Evolutionary conservation across 1,284 basidiomycete genomes (phyloP).

Genomic region (Microbotryum violaceum): DNA sequence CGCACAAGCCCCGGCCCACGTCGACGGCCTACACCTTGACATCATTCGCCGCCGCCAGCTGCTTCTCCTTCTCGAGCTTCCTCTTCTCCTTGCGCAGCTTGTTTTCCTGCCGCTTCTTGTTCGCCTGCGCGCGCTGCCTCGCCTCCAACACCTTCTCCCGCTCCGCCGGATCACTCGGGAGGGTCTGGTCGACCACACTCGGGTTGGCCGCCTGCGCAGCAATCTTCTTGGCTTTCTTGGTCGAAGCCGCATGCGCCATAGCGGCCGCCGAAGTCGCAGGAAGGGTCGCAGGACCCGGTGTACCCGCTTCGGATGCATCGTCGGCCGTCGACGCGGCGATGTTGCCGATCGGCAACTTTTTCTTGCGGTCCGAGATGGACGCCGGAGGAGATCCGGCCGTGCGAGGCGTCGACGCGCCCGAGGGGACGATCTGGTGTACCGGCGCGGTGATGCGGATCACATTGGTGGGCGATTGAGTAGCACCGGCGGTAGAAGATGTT

Average conservation of each 20-base stretch:
- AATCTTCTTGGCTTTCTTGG: slow-evolving; percentile 21
- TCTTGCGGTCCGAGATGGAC: slow-evolving; percentile 8
- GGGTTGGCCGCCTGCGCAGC: not conserved
- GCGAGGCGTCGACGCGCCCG: not conserved
- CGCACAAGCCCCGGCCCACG: not conserved
- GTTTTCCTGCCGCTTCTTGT: slow-evolving; percentile 3
- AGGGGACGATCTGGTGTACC: not conserved
- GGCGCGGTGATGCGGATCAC: slow-evolving; percentile 17
- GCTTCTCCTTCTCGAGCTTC: slow-evolving; percentile 16
- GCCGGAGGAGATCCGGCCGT: slow-evolving; percentile 1
- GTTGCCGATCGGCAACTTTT: not conserved
- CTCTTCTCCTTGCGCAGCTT: slow-evolving; percentile 1
- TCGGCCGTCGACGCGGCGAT: slow-evolving; percentile 3
- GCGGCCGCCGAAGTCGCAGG: not conserved
- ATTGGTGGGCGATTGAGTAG: slow-evolving; percentile 19
- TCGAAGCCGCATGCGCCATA: slow-evolving; percentile 1
- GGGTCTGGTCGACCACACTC: not conserved
- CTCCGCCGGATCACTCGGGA: slow-evolving; percentile 8
- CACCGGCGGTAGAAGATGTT: not conserved
- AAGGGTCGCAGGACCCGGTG: not conserved
- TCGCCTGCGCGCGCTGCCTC: not conserved
- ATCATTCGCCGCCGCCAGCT: not conserved
- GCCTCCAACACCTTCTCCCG: slow-evolving; percentile 5
- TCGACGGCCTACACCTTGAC: not conserved
- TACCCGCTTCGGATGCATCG: slow-evolving; percentile 17